phyloP scores from a whole-genome alignment of 768 basidiomycete genomes.

The Agaricus blazei region DNA sequence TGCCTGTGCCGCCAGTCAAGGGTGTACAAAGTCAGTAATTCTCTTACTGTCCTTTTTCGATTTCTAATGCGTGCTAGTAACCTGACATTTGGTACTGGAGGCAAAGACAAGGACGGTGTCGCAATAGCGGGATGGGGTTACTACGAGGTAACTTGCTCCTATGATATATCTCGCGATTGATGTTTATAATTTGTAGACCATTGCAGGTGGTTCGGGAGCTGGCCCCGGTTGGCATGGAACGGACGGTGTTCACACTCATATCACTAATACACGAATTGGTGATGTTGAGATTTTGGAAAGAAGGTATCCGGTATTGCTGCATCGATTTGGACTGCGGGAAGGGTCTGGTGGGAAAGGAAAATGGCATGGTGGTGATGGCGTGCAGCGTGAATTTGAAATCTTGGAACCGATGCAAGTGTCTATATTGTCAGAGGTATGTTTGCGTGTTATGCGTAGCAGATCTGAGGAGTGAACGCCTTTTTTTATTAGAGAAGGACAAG shows the following conservation, averaged over 20 bases:
- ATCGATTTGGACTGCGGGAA: constrained; percentile 71
- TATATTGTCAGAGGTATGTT: constrained; percentile 75
- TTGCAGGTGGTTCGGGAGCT: constrained; percentile 91
- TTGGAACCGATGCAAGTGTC: constrained; percentile 79
- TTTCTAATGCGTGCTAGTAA: constrained; percentile 47
- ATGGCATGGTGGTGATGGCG: constrained; percentile 82
- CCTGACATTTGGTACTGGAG: constrained; percentile 83
- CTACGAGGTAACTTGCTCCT: constrained; percentile 53
- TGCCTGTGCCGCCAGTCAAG: constrained; percentile 89
- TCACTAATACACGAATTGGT: constrained; percentile 89
- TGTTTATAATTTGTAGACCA: constrained; percentile 51
- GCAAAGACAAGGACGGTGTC: constrained; percentile 78
- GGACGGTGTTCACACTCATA: constrained; percentile 90
- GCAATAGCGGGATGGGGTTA: constrained; percentile 85
- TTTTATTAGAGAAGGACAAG: constrained; percentile 68
- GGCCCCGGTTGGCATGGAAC: constrained; percentile 89
- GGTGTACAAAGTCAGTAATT: constrained; percentile 76
- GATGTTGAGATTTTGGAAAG: constrained; percentile 93
- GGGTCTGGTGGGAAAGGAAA: constrained; percentile 68
- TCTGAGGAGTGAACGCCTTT: background rate
- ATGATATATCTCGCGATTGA: background rate
- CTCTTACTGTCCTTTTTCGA: background rate
- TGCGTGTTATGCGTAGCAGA: background rate
- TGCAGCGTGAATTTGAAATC: constrained; percentile 79
- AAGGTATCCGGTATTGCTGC: constrained; percentile 87